These are phyloP conservation scores for Suillus clintonianus DNA, from an alignment of 768 basidiomycete species.

Conservation along the genomic window DNA sequence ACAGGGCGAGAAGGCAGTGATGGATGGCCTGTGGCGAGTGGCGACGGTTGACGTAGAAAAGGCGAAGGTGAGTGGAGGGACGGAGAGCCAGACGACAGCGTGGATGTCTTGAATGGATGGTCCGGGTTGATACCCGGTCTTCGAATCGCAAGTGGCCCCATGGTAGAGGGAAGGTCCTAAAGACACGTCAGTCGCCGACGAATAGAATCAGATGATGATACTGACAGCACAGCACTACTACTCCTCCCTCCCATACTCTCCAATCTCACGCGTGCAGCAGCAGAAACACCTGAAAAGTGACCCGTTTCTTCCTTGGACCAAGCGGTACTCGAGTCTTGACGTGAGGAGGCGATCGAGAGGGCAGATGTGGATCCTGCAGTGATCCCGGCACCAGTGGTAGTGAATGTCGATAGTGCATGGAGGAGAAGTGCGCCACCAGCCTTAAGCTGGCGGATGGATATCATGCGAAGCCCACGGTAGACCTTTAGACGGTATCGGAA, in stretches of 20 bases:
- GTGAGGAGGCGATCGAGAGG: constrained; percentile 43
- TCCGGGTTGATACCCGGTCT: constrained; percentile 41
- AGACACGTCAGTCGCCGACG: constrained; percentile 5
- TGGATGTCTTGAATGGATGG: constrained; percentile 52
- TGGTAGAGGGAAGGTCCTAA: constrained; percentile 39
- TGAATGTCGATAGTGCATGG: no score
- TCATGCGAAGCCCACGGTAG: constrained; percentile 81
- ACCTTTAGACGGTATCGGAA: constrained; percentile 97
- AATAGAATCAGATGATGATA: neutral
- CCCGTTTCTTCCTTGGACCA: constrained; percentile 40
- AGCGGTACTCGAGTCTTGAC: constrained; percentile 36
- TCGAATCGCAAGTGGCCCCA: constrained; percentile 47
- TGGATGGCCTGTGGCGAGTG: constrained; percentile 38
- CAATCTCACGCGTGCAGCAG: constrained; percentile 46
- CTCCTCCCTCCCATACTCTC: constrained; percentile 46
- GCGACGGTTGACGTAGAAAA: constrained; percentile 48
- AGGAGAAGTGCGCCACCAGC: constrained; percentile 79
- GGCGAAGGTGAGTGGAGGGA: constrained; percentile 51
- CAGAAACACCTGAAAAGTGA: constrained; percentile 31
- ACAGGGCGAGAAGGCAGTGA: constrained; percentile 37
- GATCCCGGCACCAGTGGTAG: constrained; percentile 32
- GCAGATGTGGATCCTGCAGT: constrained; percentile 37
- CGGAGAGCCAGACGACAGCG: constrained; percentile 50
- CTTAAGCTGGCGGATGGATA: constrained; percentile 88
- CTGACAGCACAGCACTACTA: constrained; percentile 27